Conservation (phyloP, 805 yeast genomes). For the Vanderwaltozyma yarrowii region DNA sequence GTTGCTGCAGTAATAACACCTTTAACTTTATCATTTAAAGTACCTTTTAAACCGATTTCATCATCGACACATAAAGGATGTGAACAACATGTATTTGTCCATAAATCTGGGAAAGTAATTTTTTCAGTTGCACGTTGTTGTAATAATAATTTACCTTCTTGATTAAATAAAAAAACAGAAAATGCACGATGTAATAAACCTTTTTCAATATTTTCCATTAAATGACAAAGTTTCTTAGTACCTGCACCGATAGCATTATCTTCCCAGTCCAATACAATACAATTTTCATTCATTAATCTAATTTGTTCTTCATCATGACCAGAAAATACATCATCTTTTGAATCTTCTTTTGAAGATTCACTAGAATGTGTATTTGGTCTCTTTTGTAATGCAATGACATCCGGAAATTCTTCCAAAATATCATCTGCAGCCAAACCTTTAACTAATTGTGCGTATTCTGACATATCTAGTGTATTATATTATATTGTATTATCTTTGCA, state of each 20-base stretch:
- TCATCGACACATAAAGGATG: slow-evolving; percentile 82
- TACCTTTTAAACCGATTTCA: slow-evolving; percentile 54
- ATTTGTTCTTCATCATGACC: slow-evolving; percentile 95
- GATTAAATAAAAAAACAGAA: slow-evolving; percentile 86
- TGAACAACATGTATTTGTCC: slow-evolving; percentile 99
- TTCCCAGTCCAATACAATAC: slow-evolving; percentile 83
- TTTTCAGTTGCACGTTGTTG: slow-evolving; percentile 96
- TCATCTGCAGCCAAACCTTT: slow-evolving; percentile 37
- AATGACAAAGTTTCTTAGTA: slow-evolving; percentile 80
- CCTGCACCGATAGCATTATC: slow-evolving; percentile 89
- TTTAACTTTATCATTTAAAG: slow-evolving; percentile 40
- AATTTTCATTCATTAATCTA: slow-evolving; percentile 89
- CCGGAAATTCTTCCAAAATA: slow-evolving; percentile 51
- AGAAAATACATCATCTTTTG: slow-evolving; percentile 40
- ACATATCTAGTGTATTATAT: slow-evolving; percentile 3
- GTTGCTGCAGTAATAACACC: slow-evolving; percentile 88
- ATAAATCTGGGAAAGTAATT: slow-evolving; percentile 90
- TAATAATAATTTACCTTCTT: slow-evolving; percentile 60
- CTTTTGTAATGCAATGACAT: slow-evolving; percentile 50
- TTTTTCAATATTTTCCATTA: slow-evolving; percentile 74
- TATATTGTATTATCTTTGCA: not conserved
- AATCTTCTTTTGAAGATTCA: slow-evolving; percentile 23
- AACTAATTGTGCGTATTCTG: slow-evolving; percentile 43
- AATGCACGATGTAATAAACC: slow-evolving; percentile 94
- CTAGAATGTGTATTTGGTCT: slow-evolving; percentile 48